phyloP scores from a whole-genome alignment of 345 rosid species.

The Turnera subulata region DNA sequence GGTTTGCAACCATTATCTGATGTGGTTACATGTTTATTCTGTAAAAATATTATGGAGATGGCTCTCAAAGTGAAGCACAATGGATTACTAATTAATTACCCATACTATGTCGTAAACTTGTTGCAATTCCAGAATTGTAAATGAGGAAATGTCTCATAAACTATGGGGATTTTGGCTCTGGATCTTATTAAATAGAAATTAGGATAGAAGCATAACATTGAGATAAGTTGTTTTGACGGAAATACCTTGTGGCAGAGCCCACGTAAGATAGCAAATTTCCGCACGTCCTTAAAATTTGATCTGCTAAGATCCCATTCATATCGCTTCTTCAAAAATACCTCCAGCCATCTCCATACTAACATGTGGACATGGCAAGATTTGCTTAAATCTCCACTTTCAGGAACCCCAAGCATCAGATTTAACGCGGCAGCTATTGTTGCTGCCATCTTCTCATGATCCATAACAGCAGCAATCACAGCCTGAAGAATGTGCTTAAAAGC shows the following conservation, averaged over 20 bases:
- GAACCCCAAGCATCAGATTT: constrained; percentile 89
- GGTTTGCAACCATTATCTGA: constrained; percentile 7
- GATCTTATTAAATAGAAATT: neutral
- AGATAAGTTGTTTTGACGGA: neutral
- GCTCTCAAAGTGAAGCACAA: neutral
- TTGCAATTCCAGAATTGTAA: neutral
- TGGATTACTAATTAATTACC: neutral
- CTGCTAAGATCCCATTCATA: constrained; percentile 82
- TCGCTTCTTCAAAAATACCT: constrained; percentile 77
- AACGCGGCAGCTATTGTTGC: constrained; percentile 72
- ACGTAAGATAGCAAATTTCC: constrained; percentile 86
- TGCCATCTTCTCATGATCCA: constrained; percentile 58
- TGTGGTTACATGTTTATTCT: neutral
- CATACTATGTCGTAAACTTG: neutral
- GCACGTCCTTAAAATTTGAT: constrained; percentile 72
- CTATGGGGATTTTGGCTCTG: neutral
- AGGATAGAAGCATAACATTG: neutral
- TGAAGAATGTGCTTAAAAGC: constrained; percentile 90
- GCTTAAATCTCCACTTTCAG: constrained; percentile 42
- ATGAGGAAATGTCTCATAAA: neutral
- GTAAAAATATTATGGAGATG: neutral
- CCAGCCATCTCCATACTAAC: constrained; percentile 87
- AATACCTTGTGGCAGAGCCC: constrained; percentile 97
- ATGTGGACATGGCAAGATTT: constrained; percentile 52
- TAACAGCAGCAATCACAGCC: constrained; percentile 77